Evolutionary conservation across 306 rosid genomes (phyloP).

Genomic region (Inga oerstediana): DNA sequence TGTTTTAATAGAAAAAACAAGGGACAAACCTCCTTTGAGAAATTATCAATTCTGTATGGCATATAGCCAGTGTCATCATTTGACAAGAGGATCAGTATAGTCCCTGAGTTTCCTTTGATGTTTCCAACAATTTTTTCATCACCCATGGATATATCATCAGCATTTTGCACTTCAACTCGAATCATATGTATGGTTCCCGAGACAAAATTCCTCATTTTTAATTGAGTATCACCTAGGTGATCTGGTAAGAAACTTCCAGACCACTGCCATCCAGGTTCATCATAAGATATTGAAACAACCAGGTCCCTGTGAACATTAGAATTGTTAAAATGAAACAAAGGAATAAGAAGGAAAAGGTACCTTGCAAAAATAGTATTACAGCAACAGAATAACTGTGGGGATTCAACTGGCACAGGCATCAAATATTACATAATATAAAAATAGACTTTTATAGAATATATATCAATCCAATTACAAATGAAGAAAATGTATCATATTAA

Average conservation of each 20-base stretch:
- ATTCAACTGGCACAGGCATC: not conserved
- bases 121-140: constrained; percentile 83
- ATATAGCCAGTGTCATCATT: constrained; percentile 95
- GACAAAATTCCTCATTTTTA: constrained; percentile 80
- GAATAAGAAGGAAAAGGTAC: not conserved
- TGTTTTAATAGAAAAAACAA: constrained; percentile 25
- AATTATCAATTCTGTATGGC: constrained; percentile 98
- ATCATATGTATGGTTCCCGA: constrained; percentile 72
- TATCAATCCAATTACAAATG: not conserved
- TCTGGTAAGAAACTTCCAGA: constrained; percentile 94
- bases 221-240: constrained; percentile 91
- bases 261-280: constrained; percentile 99
- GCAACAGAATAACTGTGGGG: not conserved
- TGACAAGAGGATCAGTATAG: constrained; percentile 89
- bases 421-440: not conserved
- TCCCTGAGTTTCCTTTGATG: constrained; percentile 88
- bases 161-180: constrained; percentile 95
- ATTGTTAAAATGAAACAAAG: constrained; percentile 27
- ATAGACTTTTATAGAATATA: not conserved
- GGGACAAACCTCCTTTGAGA: constrained; percentile 84
- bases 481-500: not conserved
- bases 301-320: constrained; percentile 71
- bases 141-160: constrained; percentile 83
- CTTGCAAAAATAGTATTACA: not conserved
- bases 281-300: constrained; percentile 75